Evolutionary conservation across 345 rosid genomes (phyloP).

Genomic region (Arabis alpina): DNA sequence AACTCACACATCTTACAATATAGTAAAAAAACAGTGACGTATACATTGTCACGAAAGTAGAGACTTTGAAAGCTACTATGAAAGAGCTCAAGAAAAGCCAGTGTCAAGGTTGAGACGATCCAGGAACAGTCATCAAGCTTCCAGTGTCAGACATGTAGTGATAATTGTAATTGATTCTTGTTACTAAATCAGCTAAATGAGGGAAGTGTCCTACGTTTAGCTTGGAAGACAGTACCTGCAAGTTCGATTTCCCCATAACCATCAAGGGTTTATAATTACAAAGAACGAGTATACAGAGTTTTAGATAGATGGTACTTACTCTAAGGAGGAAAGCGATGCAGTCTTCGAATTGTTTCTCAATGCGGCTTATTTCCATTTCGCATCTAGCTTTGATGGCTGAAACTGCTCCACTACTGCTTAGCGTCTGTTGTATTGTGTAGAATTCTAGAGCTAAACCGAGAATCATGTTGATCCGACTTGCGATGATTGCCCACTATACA

Average conservation of each 20-base stretch:
- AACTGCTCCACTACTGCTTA: conserved; percentile 75
- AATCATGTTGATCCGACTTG: conserved; percentile 87
- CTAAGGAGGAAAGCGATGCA: conserved; percentile 95
- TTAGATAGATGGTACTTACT: conserved; percentile 46
- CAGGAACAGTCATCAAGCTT: conserved; percentile 63
- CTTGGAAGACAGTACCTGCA: conserved; percentile 88
- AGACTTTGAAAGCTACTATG: neutral
- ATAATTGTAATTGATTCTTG: conserved; percentile 91
- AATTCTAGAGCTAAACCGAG: conserved; percentile 92
- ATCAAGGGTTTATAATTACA: neutral
- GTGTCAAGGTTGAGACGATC: conserved; percentile 6
- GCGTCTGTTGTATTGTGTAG: conserved; percentile 84
- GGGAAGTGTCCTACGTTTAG: conserved; percentile 94
- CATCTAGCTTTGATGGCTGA: conserved; percentile 83
- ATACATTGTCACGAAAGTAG: neutral
- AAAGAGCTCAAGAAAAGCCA: conserved; percentile 4
- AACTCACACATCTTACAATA: conserved; percentile 3
- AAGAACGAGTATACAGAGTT: neutral
- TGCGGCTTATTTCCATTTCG: conserved; percentile 78
- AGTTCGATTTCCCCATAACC: conserved; percentile 5
- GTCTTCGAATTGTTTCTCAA: conserved; percentile 88
- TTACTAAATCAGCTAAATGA: conserved; percentile 90
- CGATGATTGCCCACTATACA: conserved; percentile 87
- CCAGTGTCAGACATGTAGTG: conserved; percentile 93
- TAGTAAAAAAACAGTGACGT: neutral